phyloP scores from a whole-genome alignment of 345 rosid species.

The Carallia brachiata region DNA sequence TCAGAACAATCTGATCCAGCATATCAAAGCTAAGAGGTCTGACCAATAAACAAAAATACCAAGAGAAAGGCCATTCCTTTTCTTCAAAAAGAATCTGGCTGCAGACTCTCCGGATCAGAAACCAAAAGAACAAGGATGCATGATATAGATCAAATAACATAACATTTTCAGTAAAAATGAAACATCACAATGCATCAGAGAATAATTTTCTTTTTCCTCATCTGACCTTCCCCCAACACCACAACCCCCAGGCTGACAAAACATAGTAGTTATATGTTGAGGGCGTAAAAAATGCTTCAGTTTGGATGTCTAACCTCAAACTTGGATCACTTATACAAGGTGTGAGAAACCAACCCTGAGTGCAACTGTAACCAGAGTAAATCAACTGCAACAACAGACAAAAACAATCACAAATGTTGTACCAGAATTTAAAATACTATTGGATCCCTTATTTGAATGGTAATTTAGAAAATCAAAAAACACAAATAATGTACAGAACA shows the following conservation, averaged over 20 bases:
- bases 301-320: slow-evolving; percentile 60
- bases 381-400: slow-evolving; percentile 56
- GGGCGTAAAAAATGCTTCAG: background rate
- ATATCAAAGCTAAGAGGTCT: too few species aligned
- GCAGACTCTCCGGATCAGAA: too few species aligned
- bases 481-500: too few species aligned
- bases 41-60: too few species aligned
- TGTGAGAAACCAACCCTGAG: slow-evolving; percentile 97
- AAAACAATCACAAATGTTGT: slow-evolving; percentile 7
- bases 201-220: too few species aligned
- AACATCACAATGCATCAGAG: too few species aligned
- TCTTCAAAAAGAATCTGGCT: too few species aligned
- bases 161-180: too few species aligned
- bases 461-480: background rate
- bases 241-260: background rate
- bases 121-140: too few species aligned
- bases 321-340: slow-evolving; percentile 85
- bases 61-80: too few species aligned
- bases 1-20: background rate
- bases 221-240: background rate
- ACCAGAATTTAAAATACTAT: slow-evolving; percentile 7
- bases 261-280: background rate
- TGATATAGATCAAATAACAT: too few species aligned
- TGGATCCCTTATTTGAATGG: background rate
- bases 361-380: slow-evolving; percentile 87